A percentile compares a stretch with the other conserved stretches of the same genome.
Conservation (phyloP, 1,284 basidiomycete species). For the Cutaneotrichosporon cyanovorans region DNA sequence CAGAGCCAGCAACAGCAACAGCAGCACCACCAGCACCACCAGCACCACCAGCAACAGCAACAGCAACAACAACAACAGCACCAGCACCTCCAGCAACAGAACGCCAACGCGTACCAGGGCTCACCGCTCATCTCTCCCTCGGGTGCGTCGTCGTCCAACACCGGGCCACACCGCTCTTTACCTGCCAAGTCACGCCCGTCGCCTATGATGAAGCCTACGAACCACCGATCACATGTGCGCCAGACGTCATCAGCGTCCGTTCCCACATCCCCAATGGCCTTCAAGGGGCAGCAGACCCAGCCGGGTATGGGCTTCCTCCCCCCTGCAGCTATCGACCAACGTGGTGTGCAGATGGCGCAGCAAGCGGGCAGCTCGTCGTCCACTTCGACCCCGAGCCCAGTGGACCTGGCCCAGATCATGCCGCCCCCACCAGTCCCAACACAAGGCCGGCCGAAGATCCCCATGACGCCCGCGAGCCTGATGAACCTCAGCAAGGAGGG, state of each 20-base stretch:
- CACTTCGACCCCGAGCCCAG: constrained; percentile 72
- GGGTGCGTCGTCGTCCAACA: constrained; percentile 4
- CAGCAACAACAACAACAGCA: background rate
- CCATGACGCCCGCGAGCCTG: constrained; percentile 76
- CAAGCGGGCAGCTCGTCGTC: constrained; percentile 44
- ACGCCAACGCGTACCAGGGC: constrained; percentile 1
- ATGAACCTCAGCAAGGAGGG: constrained; percentile 58
- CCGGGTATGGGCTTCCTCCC: constrained; percentile 28
- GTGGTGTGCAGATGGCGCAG: constrained; percentile 16
- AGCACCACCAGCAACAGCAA: constrained; percentile 6
- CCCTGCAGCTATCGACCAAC: constrained; percentile 35
- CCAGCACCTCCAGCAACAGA: too few species aligned
- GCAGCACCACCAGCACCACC: too few species aligned
- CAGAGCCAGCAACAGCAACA: too few species aligned
- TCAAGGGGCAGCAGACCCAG: constrained; percentile 14
- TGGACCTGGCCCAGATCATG: constrained; percentile 58
- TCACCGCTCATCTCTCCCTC: constrained; percentile 10
- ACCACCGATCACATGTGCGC: constrained; percentile 26
- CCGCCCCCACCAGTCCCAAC: constrained; percentile 52
- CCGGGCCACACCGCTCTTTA: constrained; percentile 39
- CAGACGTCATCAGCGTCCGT: constrained; percentile 14
- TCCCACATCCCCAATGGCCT: constrained; percentile 26
- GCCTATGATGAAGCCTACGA: constrained; percentile 45
- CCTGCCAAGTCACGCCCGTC: constrained; percentile 39
- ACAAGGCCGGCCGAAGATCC: constrained; percentile 46